phyloP scores from a whole-genome alignment of 768 basidiomycete genomes.

The Lactarius deliciosus region DNA sequence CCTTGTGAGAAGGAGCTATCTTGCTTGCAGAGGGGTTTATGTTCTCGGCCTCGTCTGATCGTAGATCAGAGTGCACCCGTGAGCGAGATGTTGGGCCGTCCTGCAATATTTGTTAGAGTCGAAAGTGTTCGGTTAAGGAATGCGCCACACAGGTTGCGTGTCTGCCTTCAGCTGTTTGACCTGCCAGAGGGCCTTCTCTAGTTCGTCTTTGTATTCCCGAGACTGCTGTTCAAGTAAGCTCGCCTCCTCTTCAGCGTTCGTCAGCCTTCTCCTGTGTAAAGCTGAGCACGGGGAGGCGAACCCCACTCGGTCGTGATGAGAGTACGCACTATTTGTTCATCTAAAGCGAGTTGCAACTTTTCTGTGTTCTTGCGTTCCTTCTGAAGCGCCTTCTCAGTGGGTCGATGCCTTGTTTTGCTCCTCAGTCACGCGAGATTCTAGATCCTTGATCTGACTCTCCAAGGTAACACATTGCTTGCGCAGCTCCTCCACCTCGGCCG shows the following conservation, averaged over 20 bases:
- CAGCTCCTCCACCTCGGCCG: slow-evolving; percentile 53
- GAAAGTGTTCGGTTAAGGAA: neutral
- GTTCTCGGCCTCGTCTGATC: slow-evolving; percentile 4
- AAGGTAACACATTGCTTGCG: slow-evolving; percentile 57
- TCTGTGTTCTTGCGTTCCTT: slow-evolving; percentile 29
- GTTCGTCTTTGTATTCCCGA: slow-evolving; percentile 23
- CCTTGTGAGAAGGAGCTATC: neutral
- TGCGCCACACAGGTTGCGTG: slow-evolving; percentile 8
- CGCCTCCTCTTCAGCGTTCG: slow-evolving; percentile 26
- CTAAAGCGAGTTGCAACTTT: slow-evolving; percentile 22
- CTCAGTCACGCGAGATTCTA: slow-evolving; percentile 40
- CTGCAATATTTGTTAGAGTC: neutral
- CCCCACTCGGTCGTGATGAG: neutral
- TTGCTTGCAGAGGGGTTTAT: neutral
- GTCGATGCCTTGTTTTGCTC: slow-evolving; percentile 32
- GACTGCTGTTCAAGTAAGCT: slow-evolving; percentile 22
- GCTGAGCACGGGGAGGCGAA: neutral
- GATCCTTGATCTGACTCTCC: slow-evolving; percentile 52
- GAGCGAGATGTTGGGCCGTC: neutral
- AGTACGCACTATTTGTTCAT: slow-evolving; percentile 15
- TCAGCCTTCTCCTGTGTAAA: slow-evolving; percentile 33
- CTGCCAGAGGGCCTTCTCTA: slow-evolving; percentile 32
- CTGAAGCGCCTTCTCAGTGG: slow-evolving; percentile 28
- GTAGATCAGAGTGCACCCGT: slow-evolving; percentile 1
- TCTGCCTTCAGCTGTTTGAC: slow-evolving; percentile 13